Percentiles rank a stretch among this genome's conserved stretches.
Evolutionary conservation across 805 yeast species (phyloP).

Genomic region (Candida boleticola): DNA sequence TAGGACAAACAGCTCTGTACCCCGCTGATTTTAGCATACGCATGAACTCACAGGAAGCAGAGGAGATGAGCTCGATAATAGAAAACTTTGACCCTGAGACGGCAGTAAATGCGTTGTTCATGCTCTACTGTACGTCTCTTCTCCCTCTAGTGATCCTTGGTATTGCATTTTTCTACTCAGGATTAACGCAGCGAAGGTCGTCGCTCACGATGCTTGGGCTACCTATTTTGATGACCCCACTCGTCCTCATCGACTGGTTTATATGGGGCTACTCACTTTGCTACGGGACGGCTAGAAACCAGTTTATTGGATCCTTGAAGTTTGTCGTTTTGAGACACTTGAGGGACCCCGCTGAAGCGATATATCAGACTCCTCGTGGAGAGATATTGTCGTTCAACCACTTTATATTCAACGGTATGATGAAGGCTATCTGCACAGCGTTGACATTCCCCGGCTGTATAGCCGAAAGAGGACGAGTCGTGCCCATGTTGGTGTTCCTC

Average conservation of each 20-base stretch:
- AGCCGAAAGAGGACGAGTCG: slow-evolving; percentile 41
- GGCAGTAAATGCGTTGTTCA: slow-evolving; percentile 29
- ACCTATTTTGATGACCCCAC: slow-evolving; percentile 30
- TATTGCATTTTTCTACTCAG: slow-evolving; percentile 39
- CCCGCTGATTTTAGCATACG: too few relatives aligned
- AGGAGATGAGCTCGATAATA: neutral
- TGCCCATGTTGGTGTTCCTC: slow-evolving; percentile 40
- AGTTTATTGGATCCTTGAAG: slow-evolving; percentile 32
- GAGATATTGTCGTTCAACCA: slow-evolving; percentile 34
- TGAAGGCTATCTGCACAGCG: slow-evolving; percentile 38
- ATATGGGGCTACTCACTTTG: slow-evolving; percentile 45
- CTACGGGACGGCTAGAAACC: slow-evolving; percentile 32
- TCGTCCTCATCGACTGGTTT: slow-evolving; percentile 40
- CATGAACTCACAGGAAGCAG: too few relatives aligned
- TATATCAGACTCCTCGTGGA: slow-evolving; percentile 38
- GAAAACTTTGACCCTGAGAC: neutral
- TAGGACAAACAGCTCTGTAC: too few relatives aligned
- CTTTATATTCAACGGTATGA: slow-evolving; percentile 37
- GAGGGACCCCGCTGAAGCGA: slow-evolving; percentile 11
- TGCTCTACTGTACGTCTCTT: slow-evolving; percentile 33
- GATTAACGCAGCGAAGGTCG: slow-evolving; percentile 42
- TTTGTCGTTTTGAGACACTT: slow-evolving; percentile 31
- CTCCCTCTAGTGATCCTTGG: slow-evolving; percentile 35
- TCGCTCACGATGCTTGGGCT: slow-evolving; percentile 39
- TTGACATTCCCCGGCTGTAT: slow-evolving; percentile 44